A percentile compares a stretch with the other conserved stretches of the same genome.
phyloP scores from a whole-genome alignment of 1,284 basidiomycete genomes.

The Trichosporon coremiiforme region DNA sequence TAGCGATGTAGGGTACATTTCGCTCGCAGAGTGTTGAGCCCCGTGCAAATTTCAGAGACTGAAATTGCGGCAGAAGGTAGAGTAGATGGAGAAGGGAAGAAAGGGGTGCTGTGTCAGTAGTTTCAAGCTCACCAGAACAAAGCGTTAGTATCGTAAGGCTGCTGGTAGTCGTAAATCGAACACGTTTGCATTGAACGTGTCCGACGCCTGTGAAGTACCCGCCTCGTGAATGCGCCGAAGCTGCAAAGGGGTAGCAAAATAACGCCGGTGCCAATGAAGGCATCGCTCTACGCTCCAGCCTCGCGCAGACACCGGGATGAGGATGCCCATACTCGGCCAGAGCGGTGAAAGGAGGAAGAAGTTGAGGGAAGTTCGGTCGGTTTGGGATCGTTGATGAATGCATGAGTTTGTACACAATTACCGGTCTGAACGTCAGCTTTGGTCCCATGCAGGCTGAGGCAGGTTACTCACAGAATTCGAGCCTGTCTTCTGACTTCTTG shows the following conservation, averaged over 20 bases:
- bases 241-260: slow-evolving; percentile 35
- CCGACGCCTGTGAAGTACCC: slow-evolving; percentile 38
- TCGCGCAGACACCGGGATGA: slow-evolving; percentile 34
- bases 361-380: neutral
- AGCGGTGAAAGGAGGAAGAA: slow-evolving; percentile 16
- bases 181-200: slow-evolving; percentile 27
- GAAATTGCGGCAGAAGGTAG: neutral
- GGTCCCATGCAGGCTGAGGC: neutral
- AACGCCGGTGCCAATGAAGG: slow-evolving; percentile 28
- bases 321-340: slow-evolving; percentile 26
- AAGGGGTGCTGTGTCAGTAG: slow-evolving; percentile 3
- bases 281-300: slow-evolving; percentile 34
- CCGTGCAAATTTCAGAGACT: slow-evolving; percentile 19
- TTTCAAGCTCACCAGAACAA: slow-evolving; percentile 5
- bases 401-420: slow-evolving; percentile 34
- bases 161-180: neutral
- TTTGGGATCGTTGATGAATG: slow-evolving; percentile 25
- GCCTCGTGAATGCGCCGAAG: slow-evolving; percentile 28
- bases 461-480: slow-evolving; percentile 81
- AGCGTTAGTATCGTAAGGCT: slow-evolving; percentile 1
- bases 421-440: slow-evolving; percentile 40
- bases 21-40: slow-evolving; percentile 36
- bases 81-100: neutral
- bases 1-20: slow-evolving; percentile 28
- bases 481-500: slow-evolving; percentile 89